Evolutionary conservation across 352 stramenopile genomes (phyloP), one percentile per base, ranked within the genome.

Genomic region (Saprolegnia parasitica): DNA sequence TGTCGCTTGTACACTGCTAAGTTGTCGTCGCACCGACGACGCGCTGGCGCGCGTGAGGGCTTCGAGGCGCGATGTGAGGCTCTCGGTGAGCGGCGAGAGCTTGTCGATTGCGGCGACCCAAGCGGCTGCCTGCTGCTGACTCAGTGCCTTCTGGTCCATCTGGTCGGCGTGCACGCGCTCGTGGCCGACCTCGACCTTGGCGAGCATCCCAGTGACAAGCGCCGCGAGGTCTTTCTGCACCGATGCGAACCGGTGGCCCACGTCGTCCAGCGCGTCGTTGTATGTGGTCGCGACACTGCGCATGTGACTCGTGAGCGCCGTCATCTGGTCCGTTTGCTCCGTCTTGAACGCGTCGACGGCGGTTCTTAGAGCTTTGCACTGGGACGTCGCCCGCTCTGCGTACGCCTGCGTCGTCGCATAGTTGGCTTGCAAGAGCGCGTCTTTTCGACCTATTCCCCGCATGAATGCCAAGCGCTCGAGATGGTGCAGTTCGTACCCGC

Each of bases 391-490:
- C 29, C 23, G 15, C 18, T 45, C 65, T 15, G 35, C 4, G 45
- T 65, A 77, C 0, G 16, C 29, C 4, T 40, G 37, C 18, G 73
- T 56, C 6, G 58, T 61, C 6, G 20, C 29, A 20, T 55, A 40
- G 70, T 79, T 78, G 9, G 45, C 8, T n/a, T 32, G 18, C 65
- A 73, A 24, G 15, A 72, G 16, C 4, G 39, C 23, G 2, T 71
- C 47, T 42, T 76, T 78, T 29, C 74, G 73, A 32, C 42, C 60
- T 24, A 79, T 24, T n/a, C 52, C 65, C 46, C n/a, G n/a, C n/a
- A n/a, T n/a, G n/a, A n/a, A n/a, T n/a, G n/a, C n/a, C n/a, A n/a
- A n/a, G n/a, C n/a, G n/a, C n/a, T n/a, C n/a, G n/a, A n/a, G n/a
- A n/a, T n/a, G n/a, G n/a, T n/a, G n/a, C n/a, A n/a, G n/a, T n/a